phyloP scores from a whole-genome alignment of 140 eudicot genomes.

The Anethum foeniculum region DNA sequence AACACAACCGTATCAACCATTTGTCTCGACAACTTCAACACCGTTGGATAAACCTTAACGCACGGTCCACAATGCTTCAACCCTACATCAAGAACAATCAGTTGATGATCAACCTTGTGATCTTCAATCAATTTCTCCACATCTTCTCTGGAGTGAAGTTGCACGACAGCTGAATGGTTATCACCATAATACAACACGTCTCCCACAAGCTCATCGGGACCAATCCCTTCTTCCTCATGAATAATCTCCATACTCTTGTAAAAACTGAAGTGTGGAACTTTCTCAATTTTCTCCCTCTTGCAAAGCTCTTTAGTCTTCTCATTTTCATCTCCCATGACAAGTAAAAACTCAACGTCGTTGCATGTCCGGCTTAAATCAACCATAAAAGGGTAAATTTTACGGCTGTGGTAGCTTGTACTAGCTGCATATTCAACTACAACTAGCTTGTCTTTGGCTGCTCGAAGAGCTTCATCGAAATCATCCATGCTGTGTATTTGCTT shows the following conservation, averaged over 20 bases:
- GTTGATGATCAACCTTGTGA: slow-evolving; percentile 42
- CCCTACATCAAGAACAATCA: slow-evolving; percentile 79
- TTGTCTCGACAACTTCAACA: slow-evolving; percentile 65
- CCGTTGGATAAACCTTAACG: slow-evolving; percentile 94
- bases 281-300: slow-evolving; percentile 45
- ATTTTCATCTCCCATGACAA: slow-evolving; percentile 84
- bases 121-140: slow-evolving; percentile 59
- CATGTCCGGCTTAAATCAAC: slow-evolving; percentile 72
- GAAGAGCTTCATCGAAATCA: slow-evolving; percentile 70
- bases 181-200: slow-evolving; percentile 93
- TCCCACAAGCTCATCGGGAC: slow-evolving; percentile 72
- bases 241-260: slow-evolving; percentile 76
- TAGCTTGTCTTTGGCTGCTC: slow-evolving; percentile 51
- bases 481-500: slow-evolving; percentile 42
- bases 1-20: slow-evolving; percentile 68
- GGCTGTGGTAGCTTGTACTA: slow-evolving; percentile 35
- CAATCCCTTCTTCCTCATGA: slow-evolving; percentile 89
- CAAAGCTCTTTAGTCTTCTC: slow-evolving; percentile 49
- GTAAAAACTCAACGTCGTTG: slow-evolving; percentile 74
- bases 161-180: slow-evolving; percentile 72
- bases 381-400: slow-evolving; percentile 73
- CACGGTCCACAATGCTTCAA: slow-evolving; percentile 97
- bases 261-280: slow-evolving; percentile 83
- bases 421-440: slow-evolving; percentile 88
- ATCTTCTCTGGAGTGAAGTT: slow-evolving; percentile 71